Base-by-base conservation (phyloP, 2,329 filamentous ascomycete species). In the Paraconiothyrium brasiliense region DNA sequence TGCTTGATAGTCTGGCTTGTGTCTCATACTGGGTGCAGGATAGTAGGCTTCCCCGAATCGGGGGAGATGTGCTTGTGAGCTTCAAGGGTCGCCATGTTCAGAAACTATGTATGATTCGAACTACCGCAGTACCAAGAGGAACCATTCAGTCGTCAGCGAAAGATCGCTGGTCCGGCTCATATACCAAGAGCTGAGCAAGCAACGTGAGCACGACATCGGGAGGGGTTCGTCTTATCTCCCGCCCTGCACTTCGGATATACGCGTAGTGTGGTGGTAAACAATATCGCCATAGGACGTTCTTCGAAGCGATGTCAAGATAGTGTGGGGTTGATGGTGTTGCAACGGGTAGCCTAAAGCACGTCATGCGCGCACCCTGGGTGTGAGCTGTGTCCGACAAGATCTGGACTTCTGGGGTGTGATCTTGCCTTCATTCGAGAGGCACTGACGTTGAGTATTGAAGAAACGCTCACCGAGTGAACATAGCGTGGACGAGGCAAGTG, bases 1-100 rank as follows among this genome's bases (percentile, higher is more conserved):
- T 20, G 20, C 20, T 20, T 20, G 20, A 20, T 20, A 20, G 20
- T 20, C 20, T 20, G 20, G 20, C 20, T 20, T 10, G 41, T 22
- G 20, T 22, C 20, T 5, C 41, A 16, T 46, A 59, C 57, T 1
- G 83, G 82, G 66, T 85, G 83, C 0, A 84, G 67, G 1, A 77
- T 79, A 24, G 80, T 76, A 0, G 82, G 82, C 35, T 79, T 81
- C 1, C 82, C 82, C 1, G 83, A 84, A 64, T 84, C 82, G 4
- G 80, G 78, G 5, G 82, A 84, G 46, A 85, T 79, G 65, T 84
- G 79, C 43, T 84, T 82, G 41, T 77, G 75, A 4, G 82, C 67
- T 71, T 83, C 81, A 5, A 85, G 78, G 10, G 39, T 56, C 22
- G 54, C 41, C 54, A 56, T 56, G 13, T 14, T 16, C n/a, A 39